These are phyloP conservation scores for Neospermospora avenae DNA, from an alignment of 2,329 filamentous ascomycete genomes.

Conservation along the genomic window DNA sequence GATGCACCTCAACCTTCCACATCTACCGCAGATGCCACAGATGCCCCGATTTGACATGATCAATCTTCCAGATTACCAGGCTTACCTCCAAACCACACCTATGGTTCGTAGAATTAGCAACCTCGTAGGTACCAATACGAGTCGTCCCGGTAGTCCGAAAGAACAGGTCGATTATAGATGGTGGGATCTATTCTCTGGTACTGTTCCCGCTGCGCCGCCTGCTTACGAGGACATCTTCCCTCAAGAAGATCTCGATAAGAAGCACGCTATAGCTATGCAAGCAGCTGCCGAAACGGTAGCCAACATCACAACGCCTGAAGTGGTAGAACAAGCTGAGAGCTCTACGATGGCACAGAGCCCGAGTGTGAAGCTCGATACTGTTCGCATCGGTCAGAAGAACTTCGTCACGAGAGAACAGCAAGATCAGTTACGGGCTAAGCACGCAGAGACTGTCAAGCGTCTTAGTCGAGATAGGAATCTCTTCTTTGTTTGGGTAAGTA, in stretches of 20 bases:
- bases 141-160: conserved; percentile 39
- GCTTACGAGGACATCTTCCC: conserved; percentile 80
- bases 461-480: conserved; percentile 62
- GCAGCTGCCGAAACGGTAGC: conserved; percentile 58
- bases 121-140: conserved; percentile 52
- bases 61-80: conserved; percentile 69
- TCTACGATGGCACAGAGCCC: conserved; percentile 41
- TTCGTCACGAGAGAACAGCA: conserved; percentile 63
- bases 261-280: conserved; percentile 54
- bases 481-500: conserved; percentile 64
- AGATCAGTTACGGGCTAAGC: conserved; percentile 58
- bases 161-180: conserved; percentile 56
- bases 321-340: conserved; percentile 47
- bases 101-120: conserved; percentile 72
- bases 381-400: conserved; percentile 61
- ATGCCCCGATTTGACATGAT: conserved; percentile 44
- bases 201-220: conserved; percentile 57
- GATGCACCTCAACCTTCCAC: conserved; percentile 62
- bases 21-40: conserved; percentile 56
- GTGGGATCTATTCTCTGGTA: conserved; percentile 64
- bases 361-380: conserved; percentile 37
- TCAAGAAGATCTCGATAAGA: conserved; percentile 47
- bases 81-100: conserved; percentile 54
- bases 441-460: conserved; percentile 60
- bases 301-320: conserved; percentile 52